A percentile compares a stretch with the other conserved stretches of the same genome.
Evolutionary conservation across 495 filamentous ascomycete genomes (phyloP).

Genomic region (Barbatosphaeria neglecta): DNA sequence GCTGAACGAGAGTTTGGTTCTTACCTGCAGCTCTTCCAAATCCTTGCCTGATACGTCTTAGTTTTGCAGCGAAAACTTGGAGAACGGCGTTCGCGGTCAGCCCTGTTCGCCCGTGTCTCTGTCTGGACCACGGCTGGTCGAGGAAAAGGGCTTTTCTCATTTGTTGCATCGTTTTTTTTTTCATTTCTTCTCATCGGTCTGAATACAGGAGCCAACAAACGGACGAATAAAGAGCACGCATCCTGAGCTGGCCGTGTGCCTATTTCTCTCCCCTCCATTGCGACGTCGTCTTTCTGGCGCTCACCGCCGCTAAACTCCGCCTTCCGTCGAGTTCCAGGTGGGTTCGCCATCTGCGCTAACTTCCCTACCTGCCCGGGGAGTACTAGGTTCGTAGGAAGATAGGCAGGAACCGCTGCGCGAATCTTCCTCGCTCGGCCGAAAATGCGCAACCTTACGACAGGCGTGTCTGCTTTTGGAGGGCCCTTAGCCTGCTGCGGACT

Average conservation of each 20-base stretch:
- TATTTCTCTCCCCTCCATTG: neutral
- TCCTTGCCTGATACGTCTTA: neutral
- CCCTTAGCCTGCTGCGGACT: no score
- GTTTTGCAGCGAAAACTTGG: neutral
- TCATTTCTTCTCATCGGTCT: neutral
- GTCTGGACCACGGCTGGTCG: neutral
- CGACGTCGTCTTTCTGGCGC: neutral
- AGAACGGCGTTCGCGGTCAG: neutral
- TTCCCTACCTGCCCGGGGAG: no score
- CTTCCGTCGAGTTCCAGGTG: no score
- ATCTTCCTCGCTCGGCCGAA: no score
- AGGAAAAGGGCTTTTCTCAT: neutral
- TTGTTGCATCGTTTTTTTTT: neutral
- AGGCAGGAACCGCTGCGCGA: no score
- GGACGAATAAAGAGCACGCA: no score
- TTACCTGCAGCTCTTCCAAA: neutral
- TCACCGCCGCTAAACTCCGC: neutral
- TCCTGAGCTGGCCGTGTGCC: neutral
- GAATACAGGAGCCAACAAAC: neutral
- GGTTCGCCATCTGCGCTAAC: no score
- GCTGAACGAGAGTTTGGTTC: neutral
- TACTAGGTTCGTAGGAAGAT: no score
- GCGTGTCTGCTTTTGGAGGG: no score
- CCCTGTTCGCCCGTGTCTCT: neutral
- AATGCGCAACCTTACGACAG: no score